Evolutionary conservation across 2,329 filamentous ascomycete species (phyloP).

Genomic region (Stachybotrys chartarum): DNA sequence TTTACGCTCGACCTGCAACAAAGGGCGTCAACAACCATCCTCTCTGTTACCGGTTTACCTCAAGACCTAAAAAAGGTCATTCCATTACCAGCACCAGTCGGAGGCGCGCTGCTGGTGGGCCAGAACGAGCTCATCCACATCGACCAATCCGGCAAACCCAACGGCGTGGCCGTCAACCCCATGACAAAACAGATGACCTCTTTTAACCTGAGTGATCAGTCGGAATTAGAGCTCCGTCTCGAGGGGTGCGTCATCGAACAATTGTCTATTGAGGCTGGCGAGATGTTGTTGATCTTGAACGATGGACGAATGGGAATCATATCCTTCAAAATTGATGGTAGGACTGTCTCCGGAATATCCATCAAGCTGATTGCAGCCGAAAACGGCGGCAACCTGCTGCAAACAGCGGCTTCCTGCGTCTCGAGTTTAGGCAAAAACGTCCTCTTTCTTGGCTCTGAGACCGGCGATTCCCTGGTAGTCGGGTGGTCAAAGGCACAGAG

Average conservation of each 20-base stretch:
- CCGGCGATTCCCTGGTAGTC: slow-evolving; percentile 72
- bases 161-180: slow-evolving; percentile 85
- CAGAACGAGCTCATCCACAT: slow-evolving; percentile 90
- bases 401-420: slow-evolving; percentile 59
- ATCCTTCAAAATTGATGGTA: slow-evolving; percentile 79
- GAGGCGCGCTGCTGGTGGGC: slow-evolving; percentile 80
- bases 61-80: slow-evolving; percentile 81
- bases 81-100: slow-evolving; percentile 76
- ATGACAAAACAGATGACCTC: slow-evolving; percentile 78
- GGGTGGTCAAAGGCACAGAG: slow-evolving; percentile 67
- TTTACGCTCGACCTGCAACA: slow-evolving; percentile 94
- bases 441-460: slow-evolving; percentile 81
- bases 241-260: slow-evolving; percentile 76
- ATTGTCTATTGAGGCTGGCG: slow-evolving; percentile 68
- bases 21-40: slow-evolving; percentile 82
- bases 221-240: slow-evolving; percentile 68
- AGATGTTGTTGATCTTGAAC: slow-evolving; percentile 75
- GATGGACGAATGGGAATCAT: slow-evolving; percentile 70
- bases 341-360: slow-evolving; percentile 82
- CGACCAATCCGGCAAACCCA: slow-evolving; percentile 90
- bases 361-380: slow-evolving; percentile 58
- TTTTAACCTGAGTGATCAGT: slow-evolving; percentile 82
- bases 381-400: slow-evolving; percentile 55
- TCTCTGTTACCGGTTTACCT: slow-evolving; percentile 78
- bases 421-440: slow-evolving; percentile 59